Conservation (phyloP, 768 basidiomycete genomes). For the Termitomyces sp. region DNA sequence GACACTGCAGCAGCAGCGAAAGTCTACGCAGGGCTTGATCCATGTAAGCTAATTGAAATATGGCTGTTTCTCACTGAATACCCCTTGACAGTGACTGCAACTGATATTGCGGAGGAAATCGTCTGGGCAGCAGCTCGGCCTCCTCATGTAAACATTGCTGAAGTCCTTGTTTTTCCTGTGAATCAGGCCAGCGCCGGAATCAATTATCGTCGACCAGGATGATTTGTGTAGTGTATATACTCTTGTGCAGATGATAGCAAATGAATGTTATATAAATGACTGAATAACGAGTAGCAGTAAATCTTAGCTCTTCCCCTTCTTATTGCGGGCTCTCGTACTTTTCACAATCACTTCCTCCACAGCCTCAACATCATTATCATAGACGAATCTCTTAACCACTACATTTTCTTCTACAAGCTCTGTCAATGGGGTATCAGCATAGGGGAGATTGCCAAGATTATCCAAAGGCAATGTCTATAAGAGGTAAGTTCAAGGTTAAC, state of each 20-base stretch:
- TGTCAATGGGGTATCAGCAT: slow-evolving; percentile 47
- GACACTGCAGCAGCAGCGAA: slow-evolving; percentile 77
- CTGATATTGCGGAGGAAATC: slow-evolving; percentile 96
- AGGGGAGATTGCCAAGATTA: slow-evolving; percentile 63
- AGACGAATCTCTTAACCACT: slow-evolving; percentile 73
- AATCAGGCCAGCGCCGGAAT: slow-evolving; percentile 72
- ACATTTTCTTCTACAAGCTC: slow-evolving; percentile 62
- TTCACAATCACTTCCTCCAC: slow-evolving; percentile 30
- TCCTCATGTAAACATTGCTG: slow-evolving; percentile 87
- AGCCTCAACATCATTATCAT: slow-evolving; percentile 60
- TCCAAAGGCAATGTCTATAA: slow-evolving; percentile 57
- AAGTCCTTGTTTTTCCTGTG: slow-evolving; percentile 70
- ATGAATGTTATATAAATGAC: slow-evolving; percentile 11
- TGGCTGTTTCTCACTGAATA: neutral
- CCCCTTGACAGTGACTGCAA: slow-evolving; percentile 54
- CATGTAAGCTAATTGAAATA: slow-evolving; percentile 51
- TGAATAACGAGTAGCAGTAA: slow-evolving; percentile 1
- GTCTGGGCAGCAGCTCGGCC: slow-evolving; percentile 94
- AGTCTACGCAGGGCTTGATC: slow-evolving; percentile 86
- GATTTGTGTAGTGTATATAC: slow-evolving; percentile 12
- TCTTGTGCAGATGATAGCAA: slow-evolving; percentile 11
- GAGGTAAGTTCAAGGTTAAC: neutral
- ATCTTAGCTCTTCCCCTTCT: slow-evolving; percentile 35
- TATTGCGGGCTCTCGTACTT: slow-evolving; percentile 53
- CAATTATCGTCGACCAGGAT: slow-evolving; percentile 45